Base-by-base conservation (phyloP, 2,329 filamentous ascomycete species). In the Fonsecaea nubica region DNA sequence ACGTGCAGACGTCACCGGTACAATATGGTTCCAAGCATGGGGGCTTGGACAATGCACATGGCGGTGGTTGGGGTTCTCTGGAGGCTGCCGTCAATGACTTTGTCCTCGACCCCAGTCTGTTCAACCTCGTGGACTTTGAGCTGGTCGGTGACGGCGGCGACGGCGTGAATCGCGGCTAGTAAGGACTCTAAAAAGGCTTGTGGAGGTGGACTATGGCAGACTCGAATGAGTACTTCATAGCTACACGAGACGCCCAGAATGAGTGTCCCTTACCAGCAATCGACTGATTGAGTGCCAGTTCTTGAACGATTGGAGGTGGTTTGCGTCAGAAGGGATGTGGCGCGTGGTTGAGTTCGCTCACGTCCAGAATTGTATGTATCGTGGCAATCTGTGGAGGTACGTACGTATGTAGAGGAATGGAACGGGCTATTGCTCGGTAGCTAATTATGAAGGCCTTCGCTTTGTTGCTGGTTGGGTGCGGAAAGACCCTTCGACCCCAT, bases 71-170 rank as follows among this genome's bases (percentile, higher is more conserved):
- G 57, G 57, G 57, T 5, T 45, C 57, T 18, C 30, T 42, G 12
- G 36, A 59, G 18, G 35, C 57, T n/a, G 57, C 40, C 38, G 40
- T 59, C 33, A 59, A 59, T 30, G 57, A 59, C 40, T 59, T 59
- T 18, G 40, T 59, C n/a, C 30, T 59, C 32, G 57, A 59, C 40
- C 57, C 57, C 10, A 48, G 38, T 21, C 57, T 59, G 30, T 42
- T 59, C 18, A 59, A 48, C 15, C 30, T 42, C 18, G 40, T 42
- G 10, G 57, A 42, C 40, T 59, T 59, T 48, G 40, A 32, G 57
- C 13, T 42, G n/a, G 36, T 48, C 10, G 57, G 42, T n/a, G 57
- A 59, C 15, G 10, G 45, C 12, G 45, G 54, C 30, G 30, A 32
- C 6, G 15, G 18, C 7, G 15, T 38, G 54, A 57, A 57, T 25